phyloP scores from a whole-genome alignment of 208 protist genomes.

The Jaenimonas drosophilae region DNA sequence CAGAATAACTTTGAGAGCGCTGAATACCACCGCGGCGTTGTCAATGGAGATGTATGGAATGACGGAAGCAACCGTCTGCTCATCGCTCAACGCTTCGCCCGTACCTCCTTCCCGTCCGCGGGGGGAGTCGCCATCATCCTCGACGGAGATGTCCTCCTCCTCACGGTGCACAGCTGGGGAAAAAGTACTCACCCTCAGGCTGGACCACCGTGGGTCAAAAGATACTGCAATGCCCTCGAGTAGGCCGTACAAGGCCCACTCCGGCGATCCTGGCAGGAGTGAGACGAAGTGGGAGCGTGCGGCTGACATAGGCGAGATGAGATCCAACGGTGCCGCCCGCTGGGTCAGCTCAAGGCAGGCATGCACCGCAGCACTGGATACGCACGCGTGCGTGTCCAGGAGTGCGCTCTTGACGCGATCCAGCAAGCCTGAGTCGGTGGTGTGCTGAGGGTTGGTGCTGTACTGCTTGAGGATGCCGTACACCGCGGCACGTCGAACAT shows the following conservation, averaged over 20 bases:
- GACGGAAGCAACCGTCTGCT: conserved; percentile 90
- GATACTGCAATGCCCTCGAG: conserved; percentile 87
- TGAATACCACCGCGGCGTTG: conserved; percentile 95
- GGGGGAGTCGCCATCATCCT: too few species aligned
- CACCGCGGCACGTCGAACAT: conserved; percentile 97
- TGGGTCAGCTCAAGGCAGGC: conserved; percentile 71
- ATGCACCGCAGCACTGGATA: too few species aligned
- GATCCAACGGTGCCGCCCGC: conserved; percentile 15
- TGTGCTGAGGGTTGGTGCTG: conserved; percentile 86
- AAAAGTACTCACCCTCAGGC: too few species aligned
- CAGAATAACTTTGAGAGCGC: conserved; percentile 85
- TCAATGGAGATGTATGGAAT: conserved; percentile 90
- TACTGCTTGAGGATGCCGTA: conserved; percentile 97
- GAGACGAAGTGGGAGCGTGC: conserved; percentile 86
- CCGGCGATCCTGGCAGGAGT: conserved; percentile 88
- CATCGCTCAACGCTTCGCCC: conserved; percentile 40
- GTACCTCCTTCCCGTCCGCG: too few species aligned
- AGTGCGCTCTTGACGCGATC: conserved; percentile 83
- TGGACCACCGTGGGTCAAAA: conserved; percentile 9
- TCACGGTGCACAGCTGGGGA: too few species aligned
- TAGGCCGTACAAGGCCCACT: conserved; percentile 97
- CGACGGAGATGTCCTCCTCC: too few species aligned
- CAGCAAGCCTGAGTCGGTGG: conserved; percentile 83
- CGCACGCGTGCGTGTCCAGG: too few species aligned
- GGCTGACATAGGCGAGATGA: conserved; percentile 25